Evolutionary conservation across 2,329 filamentous ascomycete species (phyloP).

Genomic region (Lachnellula hyalina): DNA sequence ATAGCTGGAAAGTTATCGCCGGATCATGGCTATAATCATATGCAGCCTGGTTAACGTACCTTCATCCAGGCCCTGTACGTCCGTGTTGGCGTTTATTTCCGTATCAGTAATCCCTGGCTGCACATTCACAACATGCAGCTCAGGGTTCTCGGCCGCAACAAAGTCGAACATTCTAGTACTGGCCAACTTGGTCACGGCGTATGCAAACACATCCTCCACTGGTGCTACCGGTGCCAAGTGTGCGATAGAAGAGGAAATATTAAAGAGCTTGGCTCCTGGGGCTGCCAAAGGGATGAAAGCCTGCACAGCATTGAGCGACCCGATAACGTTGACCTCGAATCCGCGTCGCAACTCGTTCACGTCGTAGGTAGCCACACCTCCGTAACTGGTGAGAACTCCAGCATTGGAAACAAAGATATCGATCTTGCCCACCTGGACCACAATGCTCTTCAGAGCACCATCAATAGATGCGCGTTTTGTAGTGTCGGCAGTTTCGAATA

Average conservation of each 20-base stretch:
- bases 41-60: not conserved
- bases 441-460: slow-evolving; percentile 8
- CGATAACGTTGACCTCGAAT: slow-evolving; percentile 33
- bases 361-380: slow-evolving; percentile 26
- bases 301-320: slow-evolving; percentile 29
- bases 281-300: slow-evolving; percentile 23
- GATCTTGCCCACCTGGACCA: slow-evolving; percentile 23
- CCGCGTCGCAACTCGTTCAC: slow-evolving; percentile 29
- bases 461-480: not conserved
- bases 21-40: too few species aligned
- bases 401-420: slow-evolving; percentile 38
- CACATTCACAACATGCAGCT: slow-evolving; percentile 34
- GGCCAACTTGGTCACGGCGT: slow-evolving; percentile 34
- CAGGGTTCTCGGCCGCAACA: slow-evolving; percentile 33
- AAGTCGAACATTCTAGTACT: slow-evolving; percentile 33
- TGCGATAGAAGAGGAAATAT: slow-evolving; percentile 1
- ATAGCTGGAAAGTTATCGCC: not conserved
- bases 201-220: slow-evolving; percentile 20
- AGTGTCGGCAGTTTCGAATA: slow-evolving; percentile 3
- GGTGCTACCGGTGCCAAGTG: slow-evolving; percentile 12
- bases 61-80: not conserved
- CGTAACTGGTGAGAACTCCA: slow-evolving; percentile 27
- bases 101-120: slow-evolving; percentile 40
- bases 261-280: slow-evolving; percentile 5
- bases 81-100: slow-evolving; percentile 28